phyloP scores from a whole-genome alignment of 73 alveolate species.

The Paramecium caudatum region DNA sequence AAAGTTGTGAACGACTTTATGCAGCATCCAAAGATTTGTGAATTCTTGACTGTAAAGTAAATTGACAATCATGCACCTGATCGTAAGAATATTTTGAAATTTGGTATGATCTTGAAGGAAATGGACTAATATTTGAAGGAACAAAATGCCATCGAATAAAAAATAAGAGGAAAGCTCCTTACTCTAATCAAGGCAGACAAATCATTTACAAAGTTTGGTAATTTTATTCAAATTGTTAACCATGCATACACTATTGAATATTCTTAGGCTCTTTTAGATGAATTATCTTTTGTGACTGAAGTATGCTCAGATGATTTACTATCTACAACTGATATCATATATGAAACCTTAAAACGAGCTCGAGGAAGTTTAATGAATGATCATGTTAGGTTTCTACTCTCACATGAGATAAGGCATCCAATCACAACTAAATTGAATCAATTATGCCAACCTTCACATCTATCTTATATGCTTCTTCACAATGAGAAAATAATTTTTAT shows the following conservation, averaged over 20 bases:
- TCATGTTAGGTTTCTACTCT: not conserved
- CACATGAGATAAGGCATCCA: not conserved
- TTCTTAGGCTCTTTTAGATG: slow-evolving; percentile 29
- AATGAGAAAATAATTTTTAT: slow-evolving; percentile 9
- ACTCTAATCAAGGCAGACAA: not conserved
- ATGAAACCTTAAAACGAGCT: not conserved
- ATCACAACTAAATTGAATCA: not conserved
- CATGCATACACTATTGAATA: not conserved
- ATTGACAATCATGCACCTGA: slow-evolving; percentile 6
- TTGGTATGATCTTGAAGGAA: slow-evolving; percentile 1
- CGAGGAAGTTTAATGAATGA: not conserved
- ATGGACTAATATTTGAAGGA: not conserved
- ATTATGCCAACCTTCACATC: not conserved
- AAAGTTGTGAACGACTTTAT: not conserved
- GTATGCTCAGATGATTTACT: not conserved
- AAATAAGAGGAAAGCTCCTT: slow-evolving; percentile 8
- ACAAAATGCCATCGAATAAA: not conserved
- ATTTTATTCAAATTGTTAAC: slow-evolving; percentile 2
- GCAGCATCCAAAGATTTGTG: not conserved
- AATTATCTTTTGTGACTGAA: not conserved
- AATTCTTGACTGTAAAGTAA: not conserved
- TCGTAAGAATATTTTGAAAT: slow-evolving; percentile 1
- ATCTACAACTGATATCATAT: not conserved
- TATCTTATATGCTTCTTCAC: not conserved
- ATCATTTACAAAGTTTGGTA: slow-evolving; percentile 1